These are phyloP conservation scores for Pinus albicaulis DNA, from an alignment of 75 land plant genomes.

Conservation along the genomic window DNA sequence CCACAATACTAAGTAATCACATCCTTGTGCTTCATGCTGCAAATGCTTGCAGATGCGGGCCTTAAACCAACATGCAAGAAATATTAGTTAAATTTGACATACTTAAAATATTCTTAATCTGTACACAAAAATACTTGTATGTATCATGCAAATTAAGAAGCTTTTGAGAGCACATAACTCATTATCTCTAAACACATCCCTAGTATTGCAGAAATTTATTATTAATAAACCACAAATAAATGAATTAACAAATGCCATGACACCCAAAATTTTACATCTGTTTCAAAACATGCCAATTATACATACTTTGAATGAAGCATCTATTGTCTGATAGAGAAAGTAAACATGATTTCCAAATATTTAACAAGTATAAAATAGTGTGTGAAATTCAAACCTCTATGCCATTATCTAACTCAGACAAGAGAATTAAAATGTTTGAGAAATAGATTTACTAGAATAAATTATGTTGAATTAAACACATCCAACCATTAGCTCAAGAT, in stretches of 20 bases:
- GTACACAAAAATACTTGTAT: neutral
- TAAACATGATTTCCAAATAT: neutral
- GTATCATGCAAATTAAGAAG: neutral
- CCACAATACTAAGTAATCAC: constrained; percentile 83
- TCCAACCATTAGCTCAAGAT: neutral
- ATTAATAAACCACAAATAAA: neutral
- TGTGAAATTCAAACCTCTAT: too few species aligned
- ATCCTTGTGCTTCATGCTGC: constrained; percentile 87
- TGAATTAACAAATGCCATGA: too few species aligned
- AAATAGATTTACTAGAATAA: neutral
- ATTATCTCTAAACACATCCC: neutral
- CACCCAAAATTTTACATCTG: too few species aligned
- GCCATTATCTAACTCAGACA: too few species aligned
- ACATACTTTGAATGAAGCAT: neutral
- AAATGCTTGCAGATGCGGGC: constrained; percentile 91
- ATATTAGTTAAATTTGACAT: neutral
- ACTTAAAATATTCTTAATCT: neutral
- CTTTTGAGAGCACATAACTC: neutral
- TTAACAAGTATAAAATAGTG: neutral
- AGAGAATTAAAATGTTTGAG: neutral
- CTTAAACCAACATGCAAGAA: constrained; percentile 26
- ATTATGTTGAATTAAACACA: neutral
- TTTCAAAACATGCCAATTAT: neutral
- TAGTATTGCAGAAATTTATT: neutral
- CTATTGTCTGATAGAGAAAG: neutral